These are phyloP conservation scores for Malbranchea cinnamomea DNA, from an alignment of 2,329 filamentous ascomycete species.

Conservation along the genomic window DNA sequence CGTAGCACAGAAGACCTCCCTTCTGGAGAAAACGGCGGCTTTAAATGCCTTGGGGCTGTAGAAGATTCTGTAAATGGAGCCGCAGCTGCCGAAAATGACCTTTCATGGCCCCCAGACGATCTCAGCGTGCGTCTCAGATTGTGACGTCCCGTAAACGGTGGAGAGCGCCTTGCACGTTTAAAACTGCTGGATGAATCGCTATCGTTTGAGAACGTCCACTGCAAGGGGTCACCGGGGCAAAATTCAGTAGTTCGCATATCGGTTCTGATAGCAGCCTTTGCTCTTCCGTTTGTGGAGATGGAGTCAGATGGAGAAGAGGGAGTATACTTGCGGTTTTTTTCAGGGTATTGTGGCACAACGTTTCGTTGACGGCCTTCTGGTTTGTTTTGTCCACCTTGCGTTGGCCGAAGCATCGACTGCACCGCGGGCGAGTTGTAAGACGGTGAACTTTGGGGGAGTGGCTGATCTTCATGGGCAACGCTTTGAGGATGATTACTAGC, in stretches of 20 bases:
- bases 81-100: constrained; percentile 23
- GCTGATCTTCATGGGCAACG: too few species aligned
- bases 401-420: too few species aligned
- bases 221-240: constrained; percentile 16
- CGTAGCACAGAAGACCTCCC: constrained; percentile 20
- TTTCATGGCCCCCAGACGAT: constrained; percentile 22
- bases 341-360: not conserved
- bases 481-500: too few species aligned
- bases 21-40: constrained; percentile 2
- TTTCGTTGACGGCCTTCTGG: not conserved
- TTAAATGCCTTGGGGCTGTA: constrained; percentile 32
- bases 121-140: constrained; percentile 65
- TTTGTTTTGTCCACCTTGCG: not conserved
- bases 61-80: constrained; percentile 54
- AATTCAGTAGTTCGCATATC: not conserved
- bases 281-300: not conserved
- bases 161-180: constrained; percentile 43
- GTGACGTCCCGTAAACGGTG: constrained; percentile 33
- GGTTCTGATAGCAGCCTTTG: not conserved
- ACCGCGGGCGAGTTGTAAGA: too few species aligned
- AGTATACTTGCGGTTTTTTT: not conserved
- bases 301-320: not conserved
- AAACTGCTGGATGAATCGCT: constrained; percentile 66
- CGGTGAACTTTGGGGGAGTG: too few species aligned
- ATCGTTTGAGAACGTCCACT: constrained; percentile 45